Percentiles rank a stretch among this genome's conserved stretches.
These are phyloP conservation scores for Paecilomyces sp. DNA, from an alignment of 2,329 filamentous ascomycete species.

Conservation along the genomic window DNA sequence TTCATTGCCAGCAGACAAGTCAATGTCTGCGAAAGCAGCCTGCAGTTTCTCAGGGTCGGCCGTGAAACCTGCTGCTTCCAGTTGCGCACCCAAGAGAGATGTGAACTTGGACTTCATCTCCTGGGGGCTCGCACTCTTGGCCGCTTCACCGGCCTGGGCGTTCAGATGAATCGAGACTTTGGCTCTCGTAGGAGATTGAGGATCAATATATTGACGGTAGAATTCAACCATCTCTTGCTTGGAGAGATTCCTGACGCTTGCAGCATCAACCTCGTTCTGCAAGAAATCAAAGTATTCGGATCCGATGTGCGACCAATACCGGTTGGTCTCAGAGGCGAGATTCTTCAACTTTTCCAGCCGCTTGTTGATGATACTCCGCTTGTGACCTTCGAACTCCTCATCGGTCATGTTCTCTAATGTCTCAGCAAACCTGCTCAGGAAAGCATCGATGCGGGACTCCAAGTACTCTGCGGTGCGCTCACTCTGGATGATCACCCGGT, in stretches of 20 bases:
- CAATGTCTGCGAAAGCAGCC: slow-evolving; percentile 38
- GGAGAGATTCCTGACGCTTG: slow-evolving; percentile 63
- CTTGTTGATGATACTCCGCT: slow-evolving; percentile 80
- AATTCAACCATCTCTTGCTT: slow-evolving; percentile 76
- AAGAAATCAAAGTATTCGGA: slow-evolving; percentile 87
- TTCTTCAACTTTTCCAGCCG: slow-evolving; percentile 90
- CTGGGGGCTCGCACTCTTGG: slow-evolving; percentile 18
- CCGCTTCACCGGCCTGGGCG: slow-evolving; percentile 57
- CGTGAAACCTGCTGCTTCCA: slow-evolving; percentile 41
- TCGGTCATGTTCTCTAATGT: slow-evolving; percentile 70
- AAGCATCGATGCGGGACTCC: slow-evolving; percentile 79
- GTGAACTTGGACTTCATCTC: slow-evolving; percentile 41
- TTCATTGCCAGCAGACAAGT: slow-evolving; percentile 41
- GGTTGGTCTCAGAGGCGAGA: slow-evolving; percentile 70
- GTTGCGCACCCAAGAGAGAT: slow-evolving; percentile 37
- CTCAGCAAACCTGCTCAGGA: slow-evolving; percentile 61
- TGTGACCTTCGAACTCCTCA: slow-evolving; percentile 81
- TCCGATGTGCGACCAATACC: slow-evolving; percentile 79
- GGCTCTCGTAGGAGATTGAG: slow-evolving; percentile 64
- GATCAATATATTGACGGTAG: slow-evolving; percentile 68
- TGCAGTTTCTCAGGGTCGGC: slow-evolving; percentile 36
- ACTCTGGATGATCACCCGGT: slow-evolving; percentile 87
- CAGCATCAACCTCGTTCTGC: slow-evolving; percentile 71
- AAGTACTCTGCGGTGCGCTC: slow-evolving; percentile 79
- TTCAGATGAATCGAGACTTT: slow-evolving; percentile 79